Evolutionary conservation across 768 basidiomycete genomes (phyloP).

Genomic region (Termitomyces sp.): DNA sequence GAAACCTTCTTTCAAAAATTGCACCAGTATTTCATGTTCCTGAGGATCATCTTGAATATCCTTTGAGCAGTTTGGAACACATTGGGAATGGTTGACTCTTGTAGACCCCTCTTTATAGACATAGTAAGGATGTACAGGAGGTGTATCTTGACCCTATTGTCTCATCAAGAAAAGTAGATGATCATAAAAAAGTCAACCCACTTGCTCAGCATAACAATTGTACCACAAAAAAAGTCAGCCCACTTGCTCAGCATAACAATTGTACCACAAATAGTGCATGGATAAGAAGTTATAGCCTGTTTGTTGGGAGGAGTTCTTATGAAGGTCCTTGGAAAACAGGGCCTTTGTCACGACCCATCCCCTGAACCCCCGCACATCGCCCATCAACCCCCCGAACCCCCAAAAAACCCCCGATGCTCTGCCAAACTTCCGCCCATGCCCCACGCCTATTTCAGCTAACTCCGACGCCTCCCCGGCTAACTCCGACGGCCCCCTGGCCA

Average conservation of each 20-base stretch:
- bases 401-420: too few species aligned
- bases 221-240: background rate
- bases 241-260: background rate
- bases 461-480: too few species aligned
- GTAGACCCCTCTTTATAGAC: background rate
- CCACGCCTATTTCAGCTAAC: too few species aligned
- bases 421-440: too few species aligned
- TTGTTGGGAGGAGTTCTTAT: background rate
- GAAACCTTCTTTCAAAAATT: background rate
- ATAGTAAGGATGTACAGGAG: background rate
- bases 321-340: background rate
- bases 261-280: background rate
- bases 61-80: background rate
- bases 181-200: too few species aligned
- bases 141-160: background rate
- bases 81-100: background rate
- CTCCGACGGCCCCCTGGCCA: too few species aligned
- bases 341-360: background rate
- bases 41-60: slow-evolving; percentile 2
- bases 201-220: background rate
- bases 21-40: background rate
- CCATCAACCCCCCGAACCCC: too few species aligned
- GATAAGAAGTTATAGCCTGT: background rate
- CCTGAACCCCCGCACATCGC: too few species aligned
- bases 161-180: background rate